A percentile compares a stretch with the other conserved stretches of the same genome.
Evolutionary conservation across 2,329 filamentous ascomycete genomes (phyloP).

Genomic region (Alternaria incomplexa): DNA sequence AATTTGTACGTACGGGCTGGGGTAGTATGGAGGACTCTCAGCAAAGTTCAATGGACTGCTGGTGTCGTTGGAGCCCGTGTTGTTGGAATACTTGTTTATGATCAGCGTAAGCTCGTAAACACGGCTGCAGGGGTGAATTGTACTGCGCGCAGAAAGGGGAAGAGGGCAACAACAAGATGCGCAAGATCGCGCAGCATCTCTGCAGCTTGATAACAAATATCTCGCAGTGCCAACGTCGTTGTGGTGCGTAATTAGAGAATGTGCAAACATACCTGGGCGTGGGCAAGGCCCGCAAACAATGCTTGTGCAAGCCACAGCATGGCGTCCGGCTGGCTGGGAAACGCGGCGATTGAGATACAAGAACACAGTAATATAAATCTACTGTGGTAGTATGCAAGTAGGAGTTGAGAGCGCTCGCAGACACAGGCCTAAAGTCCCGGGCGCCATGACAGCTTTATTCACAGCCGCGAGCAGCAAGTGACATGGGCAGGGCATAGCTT

Average conservation of each 20-base stretch:
- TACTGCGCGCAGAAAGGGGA: slow-evolving; percentile 41
- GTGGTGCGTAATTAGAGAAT: slow-evolving; percentile 13
- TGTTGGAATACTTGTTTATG: slow-evolving; percentile 41
- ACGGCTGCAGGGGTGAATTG: slow-evolving; percentile 20
- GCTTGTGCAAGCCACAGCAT: slow-evolving; percentile 47
- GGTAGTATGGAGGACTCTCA: slow-evolving; percentile 72
- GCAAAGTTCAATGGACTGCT: slow-evolving; percentile 36
- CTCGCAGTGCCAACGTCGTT: slow-evolving; percentile 14
- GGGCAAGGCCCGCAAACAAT: slow-evolving; percentile 39
- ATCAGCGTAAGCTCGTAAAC: slow-evolving; percentile 34
- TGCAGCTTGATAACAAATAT: slow-evolving; percentile 26
- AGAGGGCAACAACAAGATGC: slow-evolving; percentile 33
- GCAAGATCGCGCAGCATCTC: slow-evolving; percentile 31
- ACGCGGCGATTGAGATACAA: slow-evolving; percentile 10
- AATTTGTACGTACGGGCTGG: slow-evolving; percentile 64
- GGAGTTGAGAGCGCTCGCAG: slow-evolving; percentile 22
- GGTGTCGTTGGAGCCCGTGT: slow-evolving; percentile 25
- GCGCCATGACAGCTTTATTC: slow-evolving; percentile 26
- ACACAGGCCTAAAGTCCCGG: slow-evolving; percentile 8
- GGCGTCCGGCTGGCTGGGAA: slow-evolving; percentile 31
- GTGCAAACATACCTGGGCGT: slow-evolving; percentile 39
- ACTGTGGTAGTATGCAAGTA: slow-evolving; percentile 14
- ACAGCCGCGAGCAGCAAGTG: slow-evolving; percentile 3
- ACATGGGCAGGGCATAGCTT: slow-evolving; percentile 10
- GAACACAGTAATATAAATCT: slow-evolving; percentile 19